Conservation (phyloP, 768 basidiomycete species). For the Agaricus subrufescens region DNA sequence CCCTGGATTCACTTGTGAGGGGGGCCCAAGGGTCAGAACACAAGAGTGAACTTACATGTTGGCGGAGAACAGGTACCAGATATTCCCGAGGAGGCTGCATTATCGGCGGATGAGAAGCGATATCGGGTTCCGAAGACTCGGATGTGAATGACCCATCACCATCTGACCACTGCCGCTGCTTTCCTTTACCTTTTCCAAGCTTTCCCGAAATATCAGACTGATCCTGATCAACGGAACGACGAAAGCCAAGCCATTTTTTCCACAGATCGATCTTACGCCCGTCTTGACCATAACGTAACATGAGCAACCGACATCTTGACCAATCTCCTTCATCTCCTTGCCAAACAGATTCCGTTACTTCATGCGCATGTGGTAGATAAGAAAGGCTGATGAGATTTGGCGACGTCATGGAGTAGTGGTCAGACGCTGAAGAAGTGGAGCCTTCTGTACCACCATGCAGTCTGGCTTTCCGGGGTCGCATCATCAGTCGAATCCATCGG, state of each 20-base stretch:
- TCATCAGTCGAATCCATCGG: constrained; percentile 84
- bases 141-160: constrained; percentile 31
- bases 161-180: constrained; percentile 41
- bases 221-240: constrained; percentile 22
- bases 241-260: constrained; percentile 60
- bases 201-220: constrained; percentile 14
- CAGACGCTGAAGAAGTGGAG: constrained; percentile 11
- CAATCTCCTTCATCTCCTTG: constrained; percentile 41
- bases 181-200: constrained; percentile 26
- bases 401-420: constrained; percentile 25
- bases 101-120: constrained; percentile 17
- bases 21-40: not conserved
- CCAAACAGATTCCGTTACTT: constrained; percentile 16
- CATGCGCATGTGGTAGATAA: constrained; percentile 8
- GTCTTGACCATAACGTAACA: constrained; percentile 55
- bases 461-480: constrained; percentile 45
- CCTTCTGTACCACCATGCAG: constrained; percentile 11
- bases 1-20: constrained; percentile 35
- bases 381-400: constrained; percentile 21
- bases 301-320: constrained; percentile 50
- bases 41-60: constrained; percentile 44
- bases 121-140: constrained; percentile 20
- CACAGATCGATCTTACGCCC: constrained; percentile 76
- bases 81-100: constrained; percentile 31
- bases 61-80: constrained; percentile 47